Conservation (phyloP, 768 basidiomycete genomes). For the Tulasnella sp. region DNA sequence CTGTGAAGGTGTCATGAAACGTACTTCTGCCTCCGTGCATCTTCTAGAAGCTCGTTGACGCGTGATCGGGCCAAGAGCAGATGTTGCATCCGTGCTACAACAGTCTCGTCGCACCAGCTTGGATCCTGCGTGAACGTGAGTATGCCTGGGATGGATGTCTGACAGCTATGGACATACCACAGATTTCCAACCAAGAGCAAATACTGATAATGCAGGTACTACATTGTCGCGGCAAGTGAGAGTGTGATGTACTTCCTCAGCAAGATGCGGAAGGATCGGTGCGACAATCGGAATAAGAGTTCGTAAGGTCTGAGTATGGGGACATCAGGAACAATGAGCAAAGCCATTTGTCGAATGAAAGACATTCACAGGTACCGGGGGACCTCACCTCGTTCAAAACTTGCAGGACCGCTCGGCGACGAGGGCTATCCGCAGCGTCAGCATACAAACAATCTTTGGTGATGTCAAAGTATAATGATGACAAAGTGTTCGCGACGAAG, state of each 20-base stretch:
- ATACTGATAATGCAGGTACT: conserved; percentile 45
- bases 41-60: conserved; percentile 60
- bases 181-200: conserved; percentile 54
- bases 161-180: conserved; percentile 37
- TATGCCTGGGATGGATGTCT: not conserved
- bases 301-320: conserved; percentile 41
- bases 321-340: not conserved
- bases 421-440: conserved; percentile 36
- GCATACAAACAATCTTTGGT: conserved; percentile 87
- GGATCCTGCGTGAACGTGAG: not conserved
- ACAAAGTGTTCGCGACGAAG: conserved; percentile 76
- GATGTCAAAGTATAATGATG: conserved; percentile 84
- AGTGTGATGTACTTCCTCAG: conserved; percentile 67
- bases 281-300: conserved; percentile 63
- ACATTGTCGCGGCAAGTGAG: conserved; percentile 20
- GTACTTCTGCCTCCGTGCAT: conserved; percentile 66
- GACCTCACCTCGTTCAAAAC: conserved; percentile 55
- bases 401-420: conserved; percentile 55
- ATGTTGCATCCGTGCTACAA: conserved; percentile 49
- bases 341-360: not conserved
- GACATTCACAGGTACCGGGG: not conserved
- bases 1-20: no score
- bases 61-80: conserved; percentile 49
- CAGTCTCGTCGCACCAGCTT: conserved; percentile 47
- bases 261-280: conserved; percentile 81